Percentiles rank a stretch among this genome's conserved stretches.
Conservation (phyloP, 352 stramenopile genomes). For the Phytophthora litchii region DNA sequence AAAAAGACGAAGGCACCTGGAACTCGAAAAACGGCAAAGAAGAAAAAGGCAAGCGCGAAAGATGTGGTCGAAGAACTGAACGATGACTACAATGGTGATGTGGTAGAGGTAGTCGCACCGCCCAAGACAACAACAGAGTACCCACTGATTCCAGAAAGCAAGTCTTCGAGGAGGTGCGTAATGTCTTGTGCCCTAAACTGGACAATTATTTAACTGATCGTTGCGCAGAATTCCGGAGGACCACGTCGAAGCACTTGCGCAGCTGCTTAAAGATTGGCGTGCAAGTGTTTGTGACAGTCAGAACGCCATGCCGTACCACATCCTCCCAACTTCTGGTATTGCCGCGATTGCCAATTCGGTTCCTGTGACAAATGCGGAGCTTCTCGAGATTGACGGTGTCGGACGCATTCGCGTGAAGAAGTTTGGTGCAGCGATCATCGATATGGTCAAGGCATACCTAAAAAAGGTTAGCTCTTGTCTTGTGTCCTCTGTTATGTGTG, state of each 20-base stretch:
- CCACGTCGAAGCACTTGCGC: constrained; percentile 75
- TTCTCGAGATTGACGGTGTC: constrained; percentile 84
- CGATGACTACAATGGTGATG: constrained; percentile 67
- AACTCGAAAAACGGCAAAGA: constrained; percentile 36
- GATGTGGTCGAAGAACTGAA: constrained; percentile 65
- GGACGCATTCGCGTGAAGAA: constrained; percentile 87
- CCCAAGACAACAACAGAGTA: constrained; percentile 41
- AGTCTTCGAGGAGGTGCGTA: constrained; percentile 54
- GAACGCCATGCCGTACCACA: constrained; percentile 90
- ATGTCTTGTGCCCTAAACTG: background rate
- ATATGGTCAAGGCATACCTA: constrained; percentile 82
- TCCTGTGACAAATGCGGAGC: constrained; percentile 72
- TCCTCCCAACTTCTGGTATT: constrained; percentile 81
- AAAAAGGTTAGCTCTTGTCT: constrained; percentile 52
- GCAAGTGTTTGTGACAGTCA: constrained; percentile 86
- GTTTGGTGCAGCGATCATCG: constrained; percentile 83
- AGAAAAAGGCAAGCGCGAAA: constrained; percentile 39
- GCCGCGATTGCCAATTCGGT: constrained; percentile 81
- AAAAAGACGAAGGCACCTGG: constrained; percentile 42
- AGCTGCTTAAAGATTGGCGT: constrained; percentile 88
- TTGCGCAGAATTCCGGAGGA: constrained; percentile 61
- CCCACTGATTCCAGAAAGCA: constrained; percentile 56
- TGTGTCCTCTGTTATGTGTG: background rate
- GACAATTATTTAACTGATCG: background rate
- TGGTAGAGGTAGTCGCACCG: constrained; percentile 51